Evolutionary conservation across 768 basidiomycete species (phyloP), one percentile per base, ranked within the genome.

Genomic region (Rhodotorula toruloides): DNA sequence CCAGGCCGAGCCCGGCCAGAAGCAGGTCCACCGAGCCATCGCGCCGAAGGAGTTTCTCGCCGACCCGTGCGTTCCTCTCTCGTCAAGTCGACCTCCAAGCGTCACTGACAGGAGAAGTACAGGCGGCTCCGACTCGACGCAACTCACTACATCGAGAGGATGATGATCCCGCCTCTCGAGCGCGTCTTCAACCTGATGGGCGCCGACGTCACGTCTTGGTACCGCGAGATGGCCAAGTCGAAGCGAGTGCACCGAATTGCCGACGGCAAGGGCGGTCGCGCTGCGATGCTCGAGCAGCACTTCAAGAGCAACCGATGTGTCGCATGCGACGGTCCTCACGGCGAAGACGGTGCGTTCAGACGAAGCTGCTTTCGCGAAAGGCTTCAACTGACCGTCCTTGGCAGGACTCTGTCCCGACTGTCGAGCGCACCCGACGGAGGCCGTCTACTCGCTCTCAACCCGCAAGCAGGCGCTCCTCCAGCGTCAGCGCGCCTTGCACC

Each of bases 181-280:
- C 84, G 96, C 52, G 84, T 99, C 50, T 90, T 98, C 81, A 91
- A 87, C 72, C 84, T 98, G 31, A 81, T 93, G 40, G 93, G 94
- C 22, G 91, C 87, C 14, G 88, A 96, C 75, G 86, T 94, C 34
- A 82, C 83, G 58, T 80, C 81, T 48, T 98, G 94, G 94, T 97
- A 85, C 74, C 82, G 87, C 85, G 85, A 75, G 83, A 89, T 11
- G 77, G 78, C 10, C 77, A 85, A 71, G 84, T 87, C 86, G 71
- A 69, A 70, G 49, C 59, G 47, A 29, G 40, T 65, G 9, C 44
- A 47, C 37, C 46, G 42, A 31, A 3, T 22, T 16, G 39, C 58
- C 27, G 42, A 25, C 21, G 14, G 37, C 16, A 47, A 22, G 4
- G 54, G 34, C 8, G 25, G 12, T 2, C 57, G 44, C n/a, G 34